Evolutionary conservation across 2,329 filamentous ascomycete genomes (phyloP), one percentile per base, ranked within the genome.

Genomic region (Sclerotinia subarctica): DNA sequence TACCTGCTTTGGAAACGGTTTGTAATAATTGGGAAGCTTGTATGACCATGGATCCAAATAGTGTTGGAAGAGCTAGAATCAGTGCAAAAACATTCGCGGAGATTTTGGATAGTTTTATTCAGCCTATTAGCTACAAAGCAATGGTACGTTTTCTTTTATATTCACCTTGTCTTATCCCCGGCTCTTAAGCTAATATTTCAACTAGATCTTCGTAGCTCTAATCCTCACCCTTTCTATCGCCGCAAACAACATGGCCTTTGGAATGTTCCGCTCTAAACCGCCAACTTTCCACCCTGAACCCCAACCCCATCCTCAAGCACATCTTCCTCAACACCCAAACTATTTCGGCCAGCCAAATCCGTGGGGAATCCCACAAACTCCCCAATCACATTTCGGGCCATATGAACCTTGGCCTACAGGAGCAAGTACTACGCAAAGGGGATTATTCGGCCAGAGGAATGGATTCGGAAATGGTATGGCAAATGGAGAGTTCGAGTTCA

Each of bases 21-120:
- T 99, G 95, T 78, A 85, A 88, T 46, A 86, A 89, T 70, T 98
- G 94, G 94, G 88, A 90, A 71, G 82, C 87, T 44, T 98, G 95
- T 79, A 97, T 97, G 92, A 88, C 89, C 72, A 87, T 90, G 72
- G 92, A 97, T 75, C 89, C 93, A 0, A 84, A 88, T 56, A 87
- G 88, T 67, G 88, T 97, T 67, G 93, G 92, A 72, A 85, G 90
- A 49, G 90, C 94, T 53, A 90, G 89, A 74, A 88, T 97, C 51
- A 92, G 90, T 24, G 94, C 93, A 6, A 90, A 92, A 76, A 95
- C 94, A 35, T 91, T 97, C 76, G 94, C 94, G 0, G 88, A 93
- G 76, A 96, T 99, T 52, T 90, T 98, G 79, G 97, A 98, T 77
- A 90, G 90, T 75, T 97, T 98, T 78, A 89, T 96, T 5, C 93